phyloP scores from a whole-genome alignment of 2,329 filamentous ascomycete species.

The Penicillium sp. region DNA sequence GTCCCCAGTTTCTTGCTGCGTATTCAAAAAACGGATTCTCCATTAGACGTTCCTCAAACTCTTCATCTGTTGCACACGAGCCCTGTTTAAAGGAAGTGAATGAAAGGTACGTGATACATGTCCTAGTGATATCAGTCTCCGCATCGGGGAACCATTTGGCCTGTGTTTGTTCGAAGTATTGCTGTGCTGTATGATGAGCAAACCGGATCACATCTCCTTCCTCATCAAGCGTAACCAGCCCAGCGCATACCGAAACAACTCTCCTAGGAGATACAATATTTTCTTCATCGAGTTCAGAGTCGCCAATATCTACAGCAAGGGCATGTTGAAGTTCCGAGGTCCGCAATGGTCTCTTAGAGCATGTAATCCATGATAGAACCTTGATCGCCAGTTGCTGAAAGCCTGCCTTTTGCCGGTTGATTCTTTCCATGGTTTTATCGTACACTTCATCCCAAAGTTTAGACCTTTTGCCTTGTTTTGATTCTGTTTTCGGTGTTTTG shows the following conservation, averaged over 20 bases:
- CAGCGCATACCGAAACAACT: constrained; percentile 27
- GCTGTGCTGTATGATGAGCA: constrained; percentile 31
- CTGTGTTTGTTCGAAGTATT: constrained; percentile 23
- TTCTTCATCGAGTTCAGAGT: not conserved
- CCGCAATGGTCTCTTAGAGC: constrained; percentile 31
- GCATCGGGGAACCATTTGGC: constrained; percentile 24
- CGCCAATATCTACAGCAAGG: not conserved
- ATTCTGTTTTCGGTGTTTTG: not conserved
- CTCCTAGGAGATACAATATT: constrained; percentile 25
- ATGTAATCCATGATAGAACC: constrained; percentile 41
- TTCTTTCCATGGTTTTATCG: constrained; percentile 39
- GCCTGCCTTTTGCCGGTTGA: constrained; percentile 35
- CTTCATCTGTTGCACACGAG: not conserved
- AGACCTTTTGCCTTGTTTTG: not conserved
- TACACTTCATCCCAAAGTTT: constrained; percentile 41
- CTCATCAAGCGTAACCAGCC: constrained; percentile 30
- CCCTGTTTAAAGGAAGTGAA: constrained; percentile 17
- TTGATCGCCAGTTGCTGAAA: constrained; percentile 35
- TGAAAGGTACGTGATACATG: constrained; percentile 22
- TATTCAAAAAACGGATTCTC: constrained; percentile 18
- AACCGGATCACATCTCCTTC: constrained; percentile 27
- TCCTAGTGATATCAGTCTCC: constrained; percentile 15
- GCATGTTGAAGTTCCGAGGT: constrained; percentile 34
- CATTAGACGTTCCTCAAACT: not conserved
- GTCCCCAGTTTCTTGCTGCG: constrained; percentile 18